phyloP scores from a whole-genome alignment of 768 basidiomycete species.

The Hypholoma fasciculare region DNA sequence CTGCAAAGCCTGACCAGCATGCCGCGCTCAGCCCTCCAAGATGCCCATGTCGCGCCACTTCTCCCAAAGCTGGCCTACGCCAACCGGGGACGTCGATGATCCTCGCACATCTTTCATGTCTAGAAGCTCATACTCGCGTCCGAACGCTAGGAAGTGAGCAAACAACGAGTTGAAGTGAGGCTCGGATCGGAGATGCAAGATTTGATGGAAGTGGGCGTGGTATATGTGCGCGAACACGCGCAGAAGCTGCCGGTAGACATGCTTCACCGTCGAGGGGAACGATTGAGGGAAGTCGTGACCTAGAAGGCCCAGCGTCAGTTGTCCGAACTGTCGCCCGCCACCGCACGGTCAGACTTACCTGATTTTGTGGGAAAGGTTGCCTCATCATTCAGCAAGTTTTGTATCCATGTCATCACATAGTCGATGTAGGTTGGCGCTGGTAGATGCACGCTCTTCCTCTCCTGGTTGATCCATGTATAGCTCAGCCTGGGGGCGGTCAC shows the following conservation, averaged over 20 bases:
- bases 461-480: constrained; percentile 98
- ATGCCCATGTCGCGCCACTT: constrained; percentile 91
- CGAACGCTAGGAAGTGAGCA: constrained; percentile 97
- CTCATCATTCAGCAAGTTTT: constrained; percentile 94
- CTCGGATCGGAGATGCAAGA: constrained; percentile 93
- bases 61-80: constrained; percentile 81
- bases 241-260: constrained; percentile 95
- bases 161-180: constrained; percentile 97
- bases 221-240: constrained; percentile 98
- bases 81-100: constrained; percentile 58
- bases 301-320: constrained; percentile 25
- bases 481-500: constrained; percentile 58
- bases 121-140: constrained; percentile 90
- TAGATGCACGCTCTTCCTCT: constrained; percentile 86
- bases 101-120: constrained; percentile 91
- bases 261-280: constrained; percentile 91
- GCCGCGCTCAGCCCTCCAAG: constrained; percentile 43
- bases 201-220: constrained; percentile 89
- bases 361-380: constrained; percentile 92
- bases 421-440: constrained; percentile 97
- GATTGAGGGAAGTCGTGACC: constrained; percentile 87
- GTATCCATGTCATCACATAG: constrained; percentile 99
- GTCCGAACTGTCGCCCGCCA: background rate
- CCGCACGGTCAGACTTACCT: constrained; percentile 48
- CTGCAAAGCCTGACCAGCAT: background rate